These are phyloP conservation scores for Chalciporus sp. DNA, from an alignment of 1,284 basidiomycete genomes.

Conservation along the genomic window DNA sequence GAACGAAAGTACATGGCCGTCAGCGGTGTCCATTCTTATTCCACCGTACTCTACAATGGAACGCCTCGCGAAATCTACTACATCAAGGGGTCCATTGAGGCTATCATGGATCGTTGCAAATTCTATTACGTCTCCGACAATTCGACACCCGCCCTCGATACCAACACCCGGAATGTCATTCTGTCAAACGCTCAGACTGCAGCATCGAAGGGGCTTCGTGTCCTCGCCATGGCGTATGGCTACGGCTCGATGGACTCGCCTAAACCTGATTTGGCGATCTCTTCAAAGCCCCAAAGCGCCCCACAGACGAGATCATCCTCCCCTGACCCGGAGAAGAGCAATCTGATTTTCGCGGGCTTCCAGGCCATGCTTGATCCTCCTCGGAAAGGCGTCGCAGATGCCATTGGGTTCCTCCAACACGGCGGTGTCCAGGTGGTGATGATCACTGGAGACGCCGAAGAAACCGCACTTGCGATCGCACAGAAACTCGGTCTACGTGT, in stretches of 20 bases:
- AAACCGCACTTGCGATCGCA: constrained; percentile 90
- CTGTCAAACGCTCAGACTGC: constrained; percentile 69
- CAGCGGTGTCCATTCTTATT: constrained; percentile 60
- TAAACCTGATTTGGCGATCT: constrained; percentile 28
- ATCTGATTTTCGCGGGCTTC: constrained; percentile 89
- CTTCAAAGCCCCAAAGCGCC: constrained; percentile 12
- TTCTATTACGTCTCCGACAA: constrained; percentile 88
- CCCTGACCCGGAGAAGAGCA: constrained; percentile 49
- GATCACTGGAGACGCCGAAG: constrained; percentile 96
- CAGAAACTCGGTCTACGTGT: constrained; percentile 83
- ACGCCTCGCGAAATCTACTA: constrained; percentile 76
- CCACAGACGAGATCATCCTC: constrained; percentile 30
- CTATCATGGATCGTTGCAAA: constrained; percentile 82
- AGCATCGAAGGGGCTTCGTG: constrained; percentile 78
- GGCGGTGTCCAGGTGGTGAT: constrained; percentile 96
- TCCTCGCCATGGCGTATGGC: constrained; percentile 91
- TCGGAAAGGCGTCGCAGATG: constrained; percentile 88
- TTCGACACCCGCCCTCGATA: constrained; percentile 78
- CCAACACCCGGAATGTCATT: constrained; percentile 66
- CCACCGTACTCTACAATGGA: constrained; percentile 39
- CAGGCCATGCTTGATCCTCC: constrained; percentile 97
- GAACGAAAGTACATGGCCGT: constrained; percentile 94
- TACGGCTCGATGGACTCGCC: constrained; percentile 57
- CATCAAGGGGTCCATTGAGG: constrained; percentile 92
- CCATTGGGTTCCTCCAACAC: constrained; percentile 77